Evolutionary conservation across 1,284 basidiomycete genomes (phyloP).

Genomic region (Cutaneotrichosporon sp.): DNA sequence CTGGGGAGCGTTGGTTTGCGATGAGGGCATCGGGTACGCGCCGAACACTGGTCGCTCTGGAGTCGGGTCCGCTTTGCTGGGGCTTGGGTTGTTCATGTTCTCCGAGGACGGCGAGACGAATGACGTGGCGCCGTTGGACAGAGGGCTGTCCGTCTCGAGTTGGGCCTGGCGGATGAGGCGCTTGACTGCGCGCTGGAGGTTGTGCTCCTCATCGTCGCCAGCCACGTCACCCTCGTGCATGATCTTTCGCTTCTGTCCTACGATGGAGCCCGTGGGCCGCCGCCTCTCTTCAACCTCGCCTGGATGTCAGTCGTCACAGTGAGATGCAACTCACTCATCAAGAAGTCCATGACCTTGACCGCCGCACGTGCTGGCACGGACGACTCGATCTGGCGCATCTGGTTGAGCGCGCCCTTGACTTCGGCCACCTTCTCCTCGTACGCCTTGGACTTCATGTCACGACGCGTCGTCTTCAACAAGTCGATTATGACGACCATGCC

Average conservation of each 20-base stretch:
- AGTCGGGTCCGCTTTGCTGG: constrained; percentile 25
- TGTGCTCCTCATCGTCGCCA: constrained; percentile 44
- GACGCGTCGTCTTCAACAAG: constrained; percentile 45
- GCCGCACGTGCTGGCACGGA: constrained; percentile 52
- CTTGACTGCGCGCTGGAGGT: constrained; percentile 52
- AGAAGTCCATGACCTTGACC: constrained; percentile 53
- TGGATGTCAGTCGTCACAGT: background rate
- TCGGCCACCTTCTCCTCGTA: constrained; percentile 49
- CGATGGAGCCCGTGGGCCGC: constrained; percentile 32
- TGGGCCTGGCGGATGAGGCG: constrained; percentile 51
- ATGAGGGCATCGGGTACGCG: constrained; percentile 47
- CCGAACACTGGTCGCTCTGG: constrained; percentile 46
- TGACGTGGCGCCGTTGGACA: constrained; percentile 18
- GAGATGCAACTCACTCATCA: constrained; percentile 38
- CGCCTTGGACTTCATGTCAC: constrained; percentile 46
- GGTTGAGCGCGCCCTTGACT: constrained; percentile 46
- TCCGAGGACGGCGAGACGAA: constrained; percentile 24
- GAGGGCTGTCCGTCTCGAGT: constrained; percentile 45
- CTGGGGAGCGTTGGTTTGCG: background rate
- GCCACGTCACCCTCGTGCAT: constrained; percentile 19
- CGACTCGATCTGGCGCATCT: constrained; percentile 49
- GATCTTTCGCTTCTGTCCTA: constrained; percentile 48
- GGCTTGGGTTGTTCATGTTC: background rate
- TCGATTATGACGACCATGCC: constrained; percentile 54
- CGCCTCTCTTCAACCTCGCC: constrained; percentile 50